A percentile compares a stretch with the other conserved stretches of the same genome.
phyloP scores from a whole-genome alignment of 202 grass and related monocot species.

The Panicum hallii region DNA sequence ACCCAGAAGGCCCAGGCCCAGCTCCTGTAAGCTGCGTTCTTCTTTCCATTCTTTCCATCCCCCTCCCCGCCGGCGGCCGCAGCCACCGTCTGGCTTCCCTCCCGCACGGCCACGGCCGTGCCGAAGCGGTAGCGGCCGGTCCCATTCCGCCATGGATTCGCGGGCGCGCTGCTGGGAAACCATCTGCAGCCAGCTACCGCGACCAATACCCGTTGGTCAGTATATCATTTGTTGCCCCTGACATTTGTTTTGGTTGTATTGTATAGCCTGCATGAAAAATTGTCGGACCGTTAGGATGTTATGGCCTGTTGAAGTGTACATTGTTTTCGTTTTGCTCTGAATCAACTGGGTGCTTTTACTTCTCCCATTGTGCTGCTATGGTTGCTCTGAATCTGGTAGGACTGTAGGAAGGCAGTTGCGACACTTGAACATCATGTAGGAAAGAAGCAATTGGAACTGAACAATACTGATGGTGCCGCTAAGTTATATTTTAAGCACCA shows the following conservation, averaged over 20 bases:
- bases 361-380: not conserved
- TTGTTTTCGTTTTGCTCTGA: not conserved
- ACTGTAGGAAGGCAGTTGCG: not conserved
- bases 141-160: not conserved
- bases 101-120: not conserved
- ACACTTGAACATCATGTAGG: not conserved
- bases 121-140: not conserved
- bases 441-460: not conserved
- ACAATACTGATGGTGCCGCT: not conserved
- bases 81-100: not conserved
- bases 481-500: slow-evolving; percentile 2
- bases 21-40: no score
- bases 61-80: not conserved
- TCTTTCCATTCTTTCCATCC: no score
- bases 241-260: not conserved
- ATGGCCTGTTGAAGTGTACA: not conserved
- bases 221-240: not conserved
- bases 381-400: not conserved
- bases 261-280: no score
- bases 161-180: not conserved
- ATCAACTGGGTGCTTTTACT: not conserved
- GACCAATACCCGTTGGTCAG: not conserved
- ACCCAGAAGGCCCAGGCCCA: not conserved
- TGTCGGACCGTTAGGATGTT: not conserved
- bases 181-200: not conserved